Base-by-base conservation (phyloP, 768 basidiomycete species). In the Pleurotus sapidus region DNA sequence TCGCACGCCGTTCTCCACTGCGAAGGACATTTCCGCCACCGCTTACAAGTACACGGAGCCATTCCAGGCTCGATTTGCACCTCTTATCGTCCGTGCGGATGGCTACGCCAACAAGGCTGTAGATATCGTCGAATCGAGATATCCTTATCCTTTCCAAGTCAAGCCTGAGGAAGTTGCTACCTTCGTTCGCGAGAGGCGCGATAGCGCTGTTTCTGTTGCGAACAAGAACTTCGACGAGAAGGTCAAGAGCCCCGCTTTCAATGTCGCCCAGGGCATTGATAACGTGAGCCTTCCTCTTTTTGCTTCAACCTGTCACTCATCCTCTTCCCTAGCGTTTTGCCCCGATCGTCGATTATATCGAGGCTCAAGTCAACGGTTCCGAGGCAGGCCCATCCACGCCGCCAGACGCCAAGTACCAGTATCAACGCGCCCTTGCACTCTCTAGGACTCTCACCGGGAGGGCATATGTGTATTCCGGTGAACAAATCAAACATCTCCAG, bases 321-420 rank as follows among this genome's bases (percentile, higher is more conserved):
- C 23, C 40, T n/a, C 49, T 59, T 17, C 56, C 24, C 17, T 59
- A 90, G 88, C 77, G 78, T 62, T 83, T 92, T 63, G 68, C 88
- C n/a, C 90, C 91, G 43, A 74, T 92, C 49, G 83, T 93, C 34
- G 82, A 92, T 66, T 86, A 83, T 63, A 74, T 92, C 55, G 84
- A 88, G 67, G 67, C 70, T 20, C 74, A 71, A 17, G 68, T 80
- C 55, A 80, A 82, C 68, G 15, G 34, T 20, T 74, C 70, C 46
- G 80, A 83, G 48, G 77, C 79, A 34, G 75, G 75, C 15, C 67
- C 77, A 5, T 73, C 81, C 27, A 73, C 74, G 4, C 72, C 80
- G 9, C 74, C 78, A 9, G 81, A 85, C 61, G 73, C 79, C 46
- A 81, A 88, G 68, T 89, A 84, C 63, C 91, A 93, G 72, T 89